These are phyloP conservation scores for Moricandia arvensis DNA, from an alignment of 345 rosid genomes.

Conservation along the genomic window DNA sequence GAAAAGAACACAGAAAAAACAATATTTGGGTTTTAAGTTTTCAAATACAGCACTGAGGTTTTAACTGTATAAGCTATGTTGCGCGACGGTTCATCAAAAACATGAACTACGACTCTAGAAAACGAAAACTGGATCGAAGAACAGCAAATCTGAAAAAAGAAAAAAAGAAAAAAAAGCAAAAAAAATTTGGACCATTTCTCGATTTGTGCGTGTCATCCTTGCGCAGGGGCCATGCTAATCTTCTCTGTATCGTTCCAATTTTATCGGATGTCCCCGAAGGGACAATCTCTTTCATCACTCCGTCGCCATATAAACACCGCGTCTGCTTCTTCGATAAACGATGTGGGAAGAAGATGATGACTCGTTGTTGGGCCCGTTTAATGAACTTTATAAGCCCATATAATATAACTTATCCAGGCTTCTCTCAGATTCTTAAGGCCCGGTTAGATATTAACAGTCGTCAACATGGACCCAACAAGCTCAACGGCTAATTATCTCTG, in stretches of 20 bases:
- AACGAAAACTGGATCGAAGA: not conserved
- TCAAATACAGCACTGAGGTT: not conserved
- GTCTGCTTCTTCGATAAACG: too few species aligned
- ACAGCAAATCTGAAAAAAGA: not conserved
- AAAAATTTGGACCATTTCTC: not conserved
- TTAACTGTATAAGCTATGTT: too few species aligned
- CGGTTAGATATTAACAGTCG: too few species aligned
- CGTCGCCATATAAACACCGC: not conserved
- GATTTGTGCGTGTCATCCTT: conserved; percentile 29
- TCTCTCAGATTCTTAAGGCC: not conserved
- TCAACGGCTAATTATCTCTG: not conserved
- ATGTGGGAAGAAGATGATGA: too few species aligned
- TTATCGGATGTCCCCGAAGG: conserved; percentile 26
- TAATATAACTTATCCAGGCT: not conserved
- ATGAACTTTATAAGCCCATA: conserved; percentile 4
- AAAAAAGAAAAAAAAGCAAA: too few species aligned
- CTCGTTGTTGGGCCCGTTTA: too few species aligned
- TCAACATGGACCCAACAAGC: too few species aligned
- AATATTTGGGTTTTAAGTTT: not conserved
- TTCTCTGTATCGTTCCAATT: conserved; percentile 16
- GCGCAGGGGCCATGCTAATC: conserved; percentile 20
- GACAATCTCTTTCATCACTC: rapidly evolving
- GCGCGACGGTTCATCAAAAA: too few species aligned
- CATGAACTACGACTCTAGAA: not conserved
- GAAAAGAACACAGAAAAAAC: too few species aligned